These are phyloP conservation scores for Chamaecrista fasciculata DNA, from an alignment of 306 rosid genomes.

Conservation along the genomic window DNA sequence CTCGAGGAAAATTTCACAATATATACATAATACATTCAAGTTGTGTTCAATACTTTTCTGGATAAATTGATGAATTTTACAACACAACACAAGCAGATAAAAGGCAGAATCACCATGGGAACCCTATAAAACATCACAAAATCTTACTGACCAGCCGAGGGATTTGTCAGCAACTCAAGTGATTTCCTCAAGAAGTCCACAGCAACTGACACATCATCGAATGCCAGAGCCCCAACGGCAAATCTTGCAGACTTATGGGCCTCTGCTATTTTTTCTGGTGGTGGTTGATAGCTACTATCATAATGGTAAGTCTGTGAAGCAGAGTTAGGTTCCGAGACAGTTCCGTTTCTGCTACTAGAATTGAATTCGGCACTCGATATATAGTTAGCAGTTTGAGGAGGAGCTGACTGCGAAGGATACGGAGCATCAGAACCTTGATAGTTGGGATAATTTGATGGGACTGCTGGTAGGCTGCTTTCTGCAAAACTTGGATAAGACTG, in stretches of 20 bases:
- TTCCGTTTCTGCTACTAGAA: conserved; percentile 55
- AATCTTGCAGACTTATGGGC: conserved; percentile 99
- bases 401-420: conserved; percentile 59
- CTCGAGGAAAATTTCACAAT: conserved; percentile 15
- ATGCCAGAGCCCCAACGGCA: conserved; percentile 99
- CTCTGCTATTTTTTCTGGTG: conserved; percentile 90
- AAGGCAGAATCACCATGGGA: conserved; percentile 24
- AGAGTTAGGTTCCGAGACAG: conserved; percentile 48
- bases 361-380: conserved; percentile 45
- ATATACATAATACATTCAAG: conserved; percentile 24
- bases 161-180: conserved; percentile 87
- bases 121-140: conserved; percentile 13
- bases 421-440: conserved; percentile 75
- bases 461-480: conserved; percentile 79
- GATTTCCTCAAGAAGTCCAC: conserved; percentile 84
- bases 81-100: conserved; percentile 27
- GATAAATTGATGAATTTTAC: conserved; percentile 34
- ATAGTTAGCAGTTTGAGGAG: conserved; percentile 57
- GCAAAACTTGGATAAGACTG: conserved; percentile 96
- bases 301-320: conserved; percentile 60
- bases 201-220: conserved; percentile 88
- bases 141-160: conserved; percentile 57
- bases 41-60: conserved; percentile 14
- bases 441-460: conserved; percentile 54
- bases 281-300: conserved; percentile 77